These are phyloP conservation scores for Collybia sordida DNA, from an alignment of 768 basidiomycete species.

Conservation along the genomic window DNA sequence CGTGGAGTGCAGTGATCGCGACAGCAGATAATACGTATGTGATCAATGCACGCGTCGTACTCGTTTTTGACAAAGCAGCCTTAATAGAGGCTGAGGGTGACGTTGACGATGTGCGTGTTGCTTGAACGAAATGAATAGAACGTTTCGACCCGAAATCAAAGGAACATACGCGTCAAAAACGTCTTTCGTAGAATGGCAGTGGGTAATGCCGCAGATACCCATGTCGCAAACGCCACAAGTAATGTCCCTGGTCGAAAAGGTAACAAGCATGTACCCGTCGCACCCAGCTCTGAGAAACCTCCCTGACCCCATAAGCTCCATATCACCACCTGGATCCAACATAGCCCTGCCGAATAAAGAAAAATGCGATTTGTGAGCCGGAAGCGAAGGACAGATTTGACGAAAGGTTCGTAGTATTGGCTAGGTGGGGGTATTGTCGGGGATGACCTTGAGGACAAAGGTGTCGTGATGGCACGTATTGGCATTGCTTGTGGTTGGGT, in stretches of 20 bases:
- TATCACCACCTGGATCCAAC: conserved; percentile 39
- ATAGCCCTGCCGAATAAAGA: conserved; percentile 44
- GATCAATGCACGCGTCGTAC: conserved; percentile 42
- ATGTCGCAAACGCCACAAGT: conserved; percentile 37
- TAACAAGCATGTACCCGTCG: conserved; percentile 28
- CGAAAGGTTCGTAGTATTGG: conserved; percentile 63
- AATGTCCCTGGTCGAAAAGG: conserved; percentile 46
- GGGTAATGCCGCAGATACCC: conserved; percentile 57
- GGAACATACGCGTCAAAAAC: conserved; percentile 55
- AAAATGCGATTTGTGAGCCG: conserved; percentile 59
- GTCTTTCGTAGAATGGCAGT: conserved; percentile 56
- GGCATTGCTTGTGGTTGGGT: conserved; percentile 30
- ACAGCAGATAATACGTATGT: conserved; percentile 50
- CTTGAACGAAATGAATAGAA: conserved; percentile 24
- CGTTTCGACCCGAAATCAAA: not conserved
- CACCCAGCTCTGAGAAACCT: conserved; percentile 27
- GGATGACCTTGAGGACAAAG: conserved; percentile 45
- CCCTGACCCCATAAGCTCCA: conserved; percentile 48
- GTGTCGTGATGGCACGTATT: conserved; percentile 48
- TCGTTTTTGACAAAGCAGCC: conserved; percentile 44
- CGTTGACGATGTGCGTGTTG: conserved; percentile 42
- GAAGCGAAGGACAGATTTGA: conserved; percentile 60
- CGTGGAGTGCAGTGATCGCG: conserved; percentile 41
- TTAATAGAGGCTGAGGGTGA: conserved; percentile 53
- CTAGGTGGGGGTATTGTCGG: conserved; percentile 57